Base-by-base conservation (phyloP, 768 basidiomycete genomes). In the Hericium rajendrae region DNA sequence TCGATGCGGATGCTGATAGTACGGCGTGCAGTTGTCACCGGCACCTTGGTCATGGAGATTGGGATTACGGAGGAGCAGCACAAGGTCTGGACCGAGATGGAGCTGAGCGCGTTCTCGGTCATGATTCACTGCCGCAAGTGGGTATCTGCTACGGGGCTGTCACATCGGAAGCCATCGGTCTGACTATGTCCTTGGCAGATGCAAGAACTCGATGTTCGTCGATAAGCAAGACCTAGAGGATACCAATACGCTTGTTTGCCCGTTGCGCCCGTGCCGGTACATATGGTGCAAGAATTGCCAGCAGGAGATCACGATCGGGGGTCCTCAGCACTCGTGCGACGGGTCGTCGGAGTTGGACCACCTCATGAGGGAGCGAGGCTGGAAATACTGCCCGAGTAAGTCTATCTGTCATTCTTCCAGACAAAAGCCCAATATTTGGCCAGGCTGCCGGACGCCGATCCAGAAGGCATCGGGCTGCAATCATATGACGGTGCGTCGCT, bases 51-150 rank as follows among this genome's bases (percentile, higher is more conserved):
- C 2, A 71, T 75, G 26, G 65, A 72, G 46, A 68, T 81, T 11
- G 79, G 81, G 8, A 66, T 85, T 22, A 69, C 71, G 6, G 69
- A 78, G 49, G 60, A 70, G 18, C 69, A 79, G 53, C 76, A 68
- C 55, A 67, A 63, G 39, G 66, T 72, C 13, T 77, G 74, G 65
- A 68, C 70, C 26, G 79, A 79, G 56, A 72, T 83, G 64, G 73
- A 83, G 57, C 67, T 81, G 51, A 67, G 71, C 2, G 65, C 68
- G 10, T 73, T 73, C 57, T 79, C 73, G 13, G 69, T 74, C 50
- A 68, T 75, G 51, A 64, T 78, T 26, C 72, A 76, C 55, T 86
- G 85, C 62, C 75, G 74, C 59, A 71, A 71, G 84, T 81, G 64
- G 48, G 73, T 68, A 3, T 41, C 26, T 26, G 26, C 26, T 26